These are phyloP conservation scores for Collybia sp. DNA, from an alignment of 768 basidiomycete genomes.

Conservation along the genomic window DNA sequence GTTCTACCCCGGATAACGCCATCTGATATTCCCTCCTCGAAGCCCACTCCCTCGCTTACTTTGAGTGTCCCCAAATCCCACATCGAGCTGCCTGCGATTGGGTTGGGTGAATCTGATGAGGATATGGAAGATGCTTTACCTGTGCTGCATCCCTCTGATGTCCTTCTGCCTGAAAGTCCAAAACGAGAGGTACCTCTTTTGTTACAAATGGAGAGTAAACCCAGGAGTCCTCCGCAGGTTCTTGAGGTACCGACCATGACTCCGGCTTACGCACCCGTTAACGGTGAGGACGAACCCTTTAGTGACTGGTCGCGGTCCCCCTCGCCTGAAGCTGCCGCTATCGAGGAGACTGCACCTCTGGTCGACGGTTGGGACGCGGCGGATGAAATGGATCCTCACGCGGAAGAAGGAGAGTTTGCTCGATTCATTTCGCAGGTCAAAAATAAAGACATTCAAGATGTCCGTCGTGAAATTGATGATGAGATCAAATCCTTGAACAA, in stretches of 20 bases:
- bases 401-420: conserved; percentile 88
- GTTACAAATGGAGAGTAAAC: not conserved
- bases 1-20: not conserved
- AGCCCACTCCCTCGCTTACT: not conserved
- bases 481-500: conserved; percentile 81
- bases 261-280: conserved; percentile 10
- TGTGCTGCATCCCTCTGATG: not conserved
- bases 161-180: not conserved
- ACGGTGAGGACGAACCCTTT: conserved; percentile 10
- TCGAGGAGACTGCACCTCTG: conserved; percentile 14
- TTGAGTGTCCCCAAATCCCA: not conserved
- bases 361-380: conserved; percentile 71
- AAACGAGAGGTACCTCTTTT: too few species aligned
- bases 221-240: not conserved
- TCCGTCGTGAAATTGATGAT: conserved; percentile 85
- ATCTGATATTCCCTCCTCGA: not conserved
- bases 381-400: conserved; percentile 78
- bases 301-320: conserved; percentile 30
- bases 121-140: conserved; percentile 36
- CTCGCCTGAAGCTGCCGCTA: conserved; percentile 20
- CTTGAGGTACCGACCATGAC: conserved; percentile 1
- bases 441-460: conserved; percentile 75
- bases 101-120: conserved; percentile 27
- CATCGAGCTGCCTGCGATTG: too few species aligned
- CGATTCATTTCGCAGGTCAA: conserved; percentile 89